Conservation (phyloP, 1,139 yeast species). For the Suhomyces chickasaworum region DNA sequence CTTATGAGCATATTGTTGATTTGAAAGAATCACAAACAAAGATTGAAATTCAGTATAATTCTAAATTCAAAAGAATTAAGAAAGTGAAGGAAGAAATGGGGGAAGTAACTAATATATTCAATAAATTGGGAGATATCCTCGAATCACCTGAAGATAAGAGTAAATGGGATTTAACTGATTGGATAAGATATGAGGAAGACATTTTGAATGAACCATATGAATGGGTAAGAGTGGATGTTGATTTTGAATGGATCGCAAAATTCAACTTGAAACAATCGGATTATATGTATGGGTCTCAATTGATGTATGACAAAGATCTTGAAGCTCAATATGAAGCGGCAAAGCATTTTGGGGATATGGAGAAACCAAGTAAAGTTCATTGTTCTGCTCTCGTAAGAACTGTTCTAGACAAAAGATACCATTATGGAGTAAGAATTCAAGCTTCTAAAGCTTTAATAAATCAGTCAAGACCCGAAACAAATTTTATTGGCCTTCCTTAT, state of each 20-base stretch:
- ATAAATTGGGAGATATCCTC: constrained; percentile 79
- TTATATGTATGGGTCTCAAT: constrained; percentile 91
- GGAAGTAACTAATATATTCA: constrained; percentile 47
- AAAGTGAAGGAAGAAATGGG: constrained; percentile 45
- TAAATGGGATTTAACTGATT: constrained; percentile 76
- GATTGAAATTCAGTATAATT: constrained; percentile 90
- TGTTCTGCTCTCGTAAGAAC: constrained; percentile 82
- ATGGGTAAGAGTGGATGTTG: constrained; percentile 96
- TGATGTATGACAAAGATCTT: constrained; percentile 93
- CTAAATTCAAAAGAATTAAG: constrained; percentile 78
- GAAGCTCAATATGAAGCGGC: constrained; percentile 93
- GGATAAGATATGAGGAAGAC: constrained; percentile 73
- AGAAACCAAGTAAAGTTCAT: constrained; percentile 61
- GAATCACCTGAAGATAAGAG: constrained; percentile 58
- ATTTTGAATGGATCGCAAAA: constrained; percentile 93
- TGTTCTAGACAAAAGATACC: constrained; percentile 79
- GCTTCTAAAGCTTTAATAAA: constrained; percentile 81
- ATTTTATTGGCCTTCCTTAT: constrained; percentile 73
- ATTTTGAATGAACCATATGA: constrained; percentile 85
- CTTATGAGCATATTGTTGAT: constrained; percentile 96
- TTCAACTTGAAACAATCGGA: constrained; percentile 86
- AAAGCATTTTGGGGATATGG: constrained; percentile 63
- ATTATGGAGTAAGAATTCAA: constrained; percentile 83
- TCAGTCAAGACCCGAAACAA: constrained; percentile 61
- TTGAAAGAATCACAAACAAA: constrained; percentile 83